Conservation (phyloP, 2,329 filamentous ascomycete genomes). For the Aspergillus piperis region DNA sequence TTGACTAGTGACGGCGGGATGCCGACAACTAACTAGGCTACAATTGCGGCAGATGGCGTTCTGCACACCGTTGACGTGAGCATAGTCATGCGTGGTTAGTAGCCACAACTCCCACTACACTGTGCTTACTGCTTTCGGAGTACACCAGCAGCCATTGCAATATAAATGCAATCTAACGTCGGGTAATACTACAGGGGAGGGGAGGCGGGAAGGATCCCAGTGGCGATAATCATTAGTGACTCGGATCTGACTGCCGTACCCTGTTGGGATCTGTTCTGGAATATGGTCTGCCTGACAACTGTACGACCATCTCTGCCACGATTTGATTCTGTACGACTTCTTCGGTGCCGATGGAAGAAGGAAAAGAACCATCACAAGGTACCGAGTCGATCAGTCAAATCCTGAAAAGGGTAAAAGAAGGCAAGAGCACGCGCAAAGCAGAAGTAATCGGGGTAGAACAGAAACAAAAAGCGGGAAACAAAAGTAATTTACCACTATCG, state of each 20-base stretch:
- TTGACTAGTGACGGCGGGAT: conserved; percentile 7
- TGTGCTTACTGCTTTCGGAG: neutral
- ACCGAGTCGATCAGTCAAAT: neutral
- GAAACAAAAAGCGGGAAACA: neutral
- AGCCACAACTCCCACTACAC: neutral
- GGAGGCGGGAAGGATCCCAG: conserved; percentile 12
- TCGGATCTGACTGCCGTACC: conserved; percentile 11
- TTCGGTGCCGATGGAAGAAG: neutral
- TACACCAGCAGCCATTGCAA: neutral
- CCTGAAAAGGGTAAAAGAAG: neutral
- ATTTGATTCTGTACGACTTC: neutral
- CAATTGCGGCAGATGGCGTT: conserved; percentile 1
- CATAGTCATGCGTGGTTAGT: neutral
- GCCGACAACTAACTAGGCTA: conserved; percentile 1
- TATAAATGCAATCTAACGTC: neutral
- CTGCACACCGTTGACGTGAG: conserved; percentile 5
- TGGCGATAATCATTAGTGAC: conserved; percentile 8
- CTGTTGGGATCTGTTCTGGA: conserved; percentile 2
- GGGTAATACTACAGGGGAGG: conserved; percentile 5
- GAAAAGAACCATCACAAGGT: neutral
- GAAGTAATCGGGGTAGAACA: neutral
- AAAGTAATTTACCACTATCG: neutral
- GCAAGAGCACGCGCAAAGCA: neutral
- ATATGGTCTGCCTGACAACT: neutral
- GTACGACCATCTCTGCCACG: neutral